Percentiles rank a stretch among this genome's conserved stretches.
phyloP scores from a whole-genome alignment of 345 rosid genomes.

The Eucalyptus brandiana region DNA sequence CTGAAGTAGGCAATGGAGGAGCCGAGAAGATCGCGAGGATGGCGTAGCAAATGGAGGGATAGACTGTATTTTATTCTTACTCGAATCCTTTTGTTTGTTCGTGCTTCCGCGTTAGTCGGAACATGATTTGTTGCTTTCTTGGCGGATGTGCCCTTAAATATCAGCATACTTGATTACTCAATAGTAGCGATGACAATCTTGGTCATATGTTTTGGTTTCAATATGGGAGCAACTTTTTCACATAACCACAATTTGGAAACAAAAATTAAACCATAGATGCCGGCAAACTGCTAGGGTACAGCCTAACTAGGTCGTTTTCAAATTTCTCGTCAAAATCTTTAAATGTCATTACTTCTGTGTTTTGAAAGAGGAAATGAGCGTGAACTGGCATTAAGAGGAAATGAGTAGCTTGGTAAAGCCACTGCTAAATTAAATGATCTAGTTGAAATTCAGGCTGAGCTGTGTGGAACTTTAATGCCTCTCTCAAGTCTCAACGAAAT shows the following conservation, averaged over 20 bases:
- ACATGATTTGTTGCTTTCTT: not conserved
- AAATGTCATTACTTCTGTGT: no score
- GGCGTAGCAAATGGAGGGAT: no score
- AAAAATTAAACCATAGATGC: no score
- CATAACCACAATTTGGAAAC: accelerated
- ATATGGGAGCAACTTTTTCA: no score
- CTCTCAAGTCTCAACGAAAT: not conserved
- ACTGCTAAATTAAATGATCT: not conserved
- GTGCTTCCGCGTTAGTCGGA: not conserved
- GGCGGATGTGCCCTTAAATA: not conserved
- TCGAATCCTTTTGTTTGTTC: not conserved
- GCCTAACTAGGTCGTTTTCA: no score
- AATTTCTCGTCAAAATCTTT: no score
- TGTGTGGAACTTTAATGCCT: not conserved
- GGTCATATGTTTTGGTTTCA: not conserved
- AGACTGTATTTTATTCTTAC: not conserved
- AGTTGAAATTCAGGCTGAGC: not conserved
- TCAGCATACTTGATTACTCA: no score
- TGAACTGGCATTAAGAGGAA: no score
- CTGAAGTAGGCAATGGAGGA: no score
- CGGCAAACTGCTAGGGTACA: no score
- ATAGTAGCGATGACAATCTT: not conserved
- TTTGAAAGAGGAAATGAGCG: no score
- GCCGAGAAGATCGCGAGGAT: no score
- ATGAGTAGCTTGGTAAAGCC: not conserved